Evolutionary conservation across 805 yeast genomes (phyloP), one percentile per base, ranked within the genome.

Genomic region (Isabelozyma heimii): DNA sequence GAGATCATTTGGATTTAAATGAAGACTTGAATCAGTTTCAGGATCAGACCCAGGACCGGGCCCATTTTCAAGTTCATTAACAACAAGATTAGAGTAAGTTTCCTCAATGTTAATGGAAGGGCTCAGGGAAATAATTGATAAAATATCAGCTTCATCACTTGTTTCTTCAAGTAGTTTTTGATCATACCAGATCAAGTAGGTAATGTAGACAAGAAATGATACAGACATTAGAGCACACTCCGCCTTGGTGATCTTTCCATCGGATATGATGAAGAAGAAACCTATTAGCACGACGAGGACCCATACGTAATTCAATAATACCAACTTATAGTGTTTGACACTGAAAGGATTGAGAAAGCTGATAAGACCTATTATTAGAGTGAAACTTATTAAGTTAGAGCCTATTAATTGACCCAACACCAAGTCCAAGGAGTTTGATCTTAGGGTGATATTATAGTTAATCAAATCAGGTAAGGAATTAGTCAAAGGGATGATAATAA

Each of bases 351-450:
- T 49, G 46, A 56, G 28, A 49, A 52, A 8, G 53, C 66, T 50
- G 12, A 72, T 72, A 5, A 62, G 27, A 0, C 76, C 76, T n/a
- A 72, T 56, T 1, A 69, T 60, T 1, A 72, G 50, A 1, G 71
- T 62, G 45, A 70, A 61, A 40, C 67, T 61, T 10, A 72, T 64
- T 2, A 67, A 47, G 10, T 60, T 62, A 2, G 73, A 64, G 1
- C 77, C 76, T 5, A 70, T 57, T 6, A 70, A 51, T 49, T 72
- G 76, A 3, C 76, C 76, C 28, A 72, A 48, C 3, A 70, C 69
- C 16, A 72, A 51, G 37, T 70, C 73, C 1, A 63, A 51, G 2
- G 72, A 61, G 15, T 62, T 55, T 8, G 63, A 51, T 14, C 54
- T 49, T 15, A 72, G 53, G 6, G 69, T 60, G 27, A 65, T 55